phyloP scores from a whole-genome alignment of 2,329 filamentous ascomycete genomes.

The Emmonsia crescens region DNA sequence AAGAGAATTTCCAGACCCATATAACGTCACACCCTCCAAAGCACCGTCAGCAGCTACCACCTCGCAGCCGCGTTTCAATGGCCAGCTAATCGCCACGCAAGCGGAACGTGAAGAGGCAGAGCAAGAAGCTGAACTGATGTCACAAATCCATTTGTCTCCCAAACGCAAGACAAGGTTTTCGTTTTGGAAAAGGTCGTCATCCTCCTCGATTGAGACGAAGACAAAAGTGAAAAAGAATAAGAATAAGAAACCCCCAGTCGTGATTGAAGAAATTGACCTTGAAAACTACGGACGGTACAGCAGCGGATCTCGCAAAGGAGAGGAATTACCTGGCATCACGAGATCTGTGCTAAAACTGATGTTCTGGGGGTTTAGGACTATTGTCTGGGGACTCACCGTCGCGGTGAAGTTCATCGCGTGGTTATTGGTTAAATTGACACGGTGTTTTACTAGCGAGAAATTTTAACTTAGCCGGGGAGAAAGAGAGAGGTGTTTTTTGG shows the following conservation, averaged over 20 bases:
- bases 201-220: constrained; percentile 11
- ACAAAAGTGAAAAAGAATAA: constrained; percentile 14
- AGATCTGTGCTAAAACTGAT: constrained; percentile 27
- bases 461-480: constrained; percentile 19
- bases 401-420: constrained; percentile 32
- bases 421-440: constrained; percentile 29
- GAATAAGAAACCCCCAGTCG: constrained; percentile 23
- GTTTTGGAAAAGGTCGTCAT: constrained; percentile 11
- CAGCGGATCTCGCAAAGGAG: constrained; percentile 24
- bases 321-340: constrained; percentile 30
- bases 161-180: constrained; percentile 9
- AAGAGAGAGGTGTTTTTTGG: neutral
- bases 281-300: constrained; percentile 35
- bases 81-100: constrained; percentile 26
- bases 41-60: constrained; percentile 10
- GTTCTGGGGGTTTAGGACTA: constrained; percentile 28
- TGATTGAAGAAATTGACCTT: constrained; percentile 35
- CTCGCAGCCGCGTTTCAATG: constrained; percentile 17
- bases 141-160: constrained; percentile 21
- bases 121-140: constrained; percentile 27
- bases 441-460: constrained; percentile 33
- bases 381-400: constrained; percentile 29
- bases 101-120: constrained; percentile 35
- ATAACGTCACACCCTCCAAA: constrained; percentile 5
- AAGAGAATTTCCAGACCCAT: constrained; percentile 7